A percentile compares a stretch with the other conserved stretches of the same genome.
Evolutionary conservation across 257 asterid species (phyloP).

Genomic region (Prunella vulgaris): DNA sequence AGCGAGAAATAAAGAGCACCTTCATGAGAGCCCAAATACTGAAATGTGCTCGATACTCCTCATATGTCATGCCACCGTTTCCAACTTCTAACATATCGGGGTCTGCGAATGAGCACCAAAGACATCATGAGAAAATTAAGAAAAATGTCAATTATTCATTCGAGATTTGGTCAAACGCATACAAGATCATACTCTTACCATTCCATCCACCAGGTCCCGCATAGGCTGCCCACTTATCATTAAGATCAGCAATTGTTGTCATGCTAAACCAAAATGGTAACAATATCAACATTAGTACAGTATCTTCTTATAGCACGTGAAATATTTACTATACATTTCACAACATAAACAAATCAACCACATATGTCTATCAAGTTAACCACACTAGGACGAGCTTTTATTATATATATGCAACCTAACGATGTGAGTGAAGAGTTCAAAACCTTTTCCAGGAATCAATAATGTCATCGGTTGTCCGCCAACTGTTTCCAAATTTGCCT

Average conservation of each 20-base stretch:
- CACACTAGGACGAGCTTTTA: no score
- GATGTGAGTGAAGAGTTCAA: constrained; percentile 12
- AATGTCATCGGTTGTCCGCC: constrained; percentile 94
- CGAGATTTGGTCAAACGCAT: background rate
- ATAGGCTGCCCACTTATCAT: constrained; percentile 94
- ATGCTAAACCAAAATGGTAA: constrained; percentile 52
- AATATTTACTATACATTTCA: background rate
- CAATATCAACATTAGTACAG: constrained; percentile 14
- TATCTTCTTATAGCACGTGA: background rate
- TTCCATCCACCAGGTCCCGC: constrained; percentile 99
- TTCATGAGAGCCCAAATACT: constrained; percentile 99
- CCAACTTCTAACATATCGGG: constrained; percentile 99
- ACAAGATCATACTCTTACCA: constrained; percentile 42
- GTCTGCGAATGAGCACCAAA: constrained; percentile 43
- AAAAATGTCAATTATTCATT: background rate
- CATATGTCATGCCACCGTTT: constrained; percentile 86
- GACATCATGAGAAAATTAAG: background rate
- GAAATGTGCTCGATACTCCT: constrained; percentile 88
- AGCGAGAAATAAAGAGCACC: constrained; percentile 45
- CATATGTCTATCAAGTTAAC: background rate
- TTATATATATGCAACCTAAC: background rate
- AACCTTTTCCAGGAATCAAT: constrained; percentile 99
- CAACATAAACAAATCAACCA: background rate
- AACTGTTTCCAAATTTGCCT: constrained; percentile 80
- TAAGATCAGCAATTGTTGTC: constrained; percentile 87